Base-by-base conservation (phyloP, 768 basidiomycete genomes). In the Amanita phalloides region DNA sequence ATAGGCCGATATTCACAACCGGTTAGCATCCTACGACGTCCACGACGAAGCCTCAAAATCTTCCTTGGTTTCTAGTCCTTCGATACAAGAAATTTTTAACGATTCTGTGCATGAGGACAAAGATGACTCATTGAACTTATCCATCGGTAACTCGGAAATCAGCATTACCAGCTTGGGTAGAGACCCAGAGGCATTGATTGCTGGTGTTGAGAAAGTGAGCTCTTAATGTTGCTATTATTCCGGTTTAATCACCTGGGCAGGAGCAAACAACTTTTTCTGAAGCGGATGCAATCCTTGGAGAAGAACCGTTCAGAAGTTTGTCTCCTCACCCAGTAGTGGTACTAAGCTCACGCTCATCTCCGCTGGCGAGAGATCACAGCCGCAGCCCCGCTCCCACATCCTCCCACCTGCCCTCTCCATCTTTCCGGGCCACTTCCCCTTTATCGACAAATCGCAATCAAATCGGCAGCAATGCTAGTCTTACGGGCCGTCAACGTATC, bases 401-500 rank as follows among this genome's bases (percentile, higher is more conserved):
- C 9, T 33, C 44, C 2, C 53, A 53, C 25, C 37, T 54, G 28
- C 35, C 48, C 17, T 46, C 44, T 37, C 51, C 46, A 28, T 28
- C 45, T 2, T 52, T 52, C 23, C 51, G 51, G 2, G 23, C 51
- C 10, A 21, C 21, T 13, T 52, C 51, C 2, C 51, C 51, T 3
- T 36, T 52, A 21, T 45, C 20, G 30, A 45, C 33, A 3, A 36
- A 42, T 32, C 51, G 44, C 33, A 32, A 42, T 47, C 50, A 42
- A 51, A 44, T 23, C 46, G 33, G 54, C 30, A 46, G 45, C 23
- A 48, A 33, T 43, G 51, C 54, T 17, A 62, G 62, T 47, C 46
- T 55, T 37, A 58, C 54, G 32, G 57, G 62, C 56, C 71, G 69
- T 48, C 68, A 68, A 23, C 69, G 77, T 41, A 79, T 82, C 53